Evolutionary conservation across 2,329 filamentous ascomycete genomes (phyloP), one percentile per base, ranked within the genome.

Genomic region (Trichoderma semiorbis): DNA sequence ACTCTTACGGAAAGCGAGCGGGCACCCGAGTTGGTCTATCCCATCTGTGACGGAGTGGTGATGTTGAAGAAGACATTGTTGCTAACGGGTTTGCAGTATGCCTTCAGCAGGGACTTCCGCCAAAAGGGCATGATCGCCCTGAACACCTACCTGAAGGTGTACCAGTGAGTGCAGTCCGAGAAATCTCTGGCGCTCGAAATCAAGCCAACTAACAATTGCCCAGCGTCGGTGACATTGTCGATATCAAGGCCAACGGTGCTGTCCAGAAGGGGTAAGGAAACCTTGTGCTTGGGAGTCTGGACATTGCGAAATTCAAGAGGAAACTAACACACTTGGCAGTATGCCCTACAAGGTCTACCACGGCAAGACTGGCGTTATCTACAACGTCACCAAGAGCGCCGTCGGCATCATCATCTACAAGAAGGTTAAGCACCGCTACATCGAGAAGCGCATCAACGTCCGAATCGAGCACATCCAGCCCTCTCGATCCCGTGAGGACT

Each of bases 381-480:
- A 97, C 93, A 99, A 99, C 90, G 96, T 99, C 81, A 96, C 95
- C 87, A 97, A 98, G 91, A 93, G 90, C 80, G 93, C 96, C 77
- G 94, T 99, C 84, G 96, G 96, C 82, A 93, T 99, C 85, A 98
- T 99, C 88, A 93, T 99, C 87, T 95, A 97, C 93, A 98, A 97
- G 91, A 94, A 97, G 86, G 96, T 99, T 84, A 94, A 95, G 88
- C 96, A 98, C 92, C 93, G 95, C 83, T 99, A 98, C 91, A 90
- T 99, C 85, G 96, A 99, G 93, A 99, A 99, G 94, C 95, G 96
- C 85, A 91, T 99, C 89, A 98, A 97, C 91, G 89, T 99, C 87
- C 94, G 96, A 84, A 87, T 98, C 86, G 96, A 99, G 92, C 96
- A 99, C 92, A 90, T 99, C 86, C 87, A 87, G 82, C 93, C 93